phyloP scores from a whole-genome alignment of 1,284 basidiomycete genomes.

The Fistulina hepatica region DNA sequence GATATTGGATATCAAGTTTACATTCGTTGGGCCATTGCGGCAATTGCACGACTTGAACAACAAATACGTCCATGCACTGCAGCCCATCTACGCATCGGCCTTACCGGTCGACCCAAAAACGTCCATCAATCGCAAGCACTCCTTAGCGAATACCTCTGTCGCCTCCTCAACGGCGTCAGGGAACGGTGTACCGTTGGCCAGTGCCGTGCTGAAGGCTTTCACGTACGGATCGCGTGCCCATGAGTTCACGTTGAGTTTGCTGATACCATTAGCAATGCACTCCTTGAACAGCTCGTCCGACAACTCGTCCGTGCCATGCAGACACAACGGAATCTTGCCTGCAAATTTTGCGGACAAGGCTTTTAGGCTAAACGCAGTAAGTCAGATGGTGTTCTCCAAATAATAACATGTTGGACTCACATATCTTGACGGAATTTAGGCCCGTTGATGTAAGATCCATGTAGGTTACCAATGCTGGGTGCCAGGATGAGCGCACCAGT shows the following conservation, averaged over 20 bases:
- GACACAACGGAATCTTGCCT: constrained; percentile 29
- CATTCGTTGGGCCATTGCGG: no score
- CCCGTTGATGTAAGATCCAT: constrained; percentile 35
- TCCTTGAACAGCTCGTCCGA: constrained; percentile 33
- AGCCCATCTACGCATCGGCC: no score
- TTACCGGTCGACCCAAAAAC: no score
- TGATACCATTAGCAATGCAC: constrained; percentile 36
- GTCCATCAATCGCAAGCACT: constrained; percentile 35
- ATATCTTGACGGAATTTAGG: constrained; percentile 38
- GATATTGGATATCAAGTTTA: no score
- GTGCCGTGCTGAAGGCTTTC: constrained; percentile 22
- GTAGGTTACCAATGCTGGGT: constrained; percentile 39
- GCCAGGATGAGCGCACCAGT: constrained; percentile 36
- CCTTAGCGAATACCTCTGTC: constrained; percentile 31
- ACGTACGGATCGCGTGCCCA: constrained; percentile 38
- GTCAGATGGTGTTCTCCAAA: neutral
- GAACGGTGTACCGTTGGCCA: constrained; percentile 28
- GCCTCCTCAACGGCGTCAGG: constrained; percentile 37
- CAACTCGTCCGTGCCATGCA: constrained; percentile 37
- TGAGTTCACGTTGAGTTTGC: constrained; percentile 41
- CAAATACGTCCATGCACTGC: no score
- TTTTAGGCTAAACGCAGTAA: constrained; percentile 22
- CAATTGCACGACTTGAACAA: no score
- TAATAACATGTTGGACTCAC: constrained; percentile 18
- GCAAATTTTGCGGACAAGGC: constrained; percentile 28